These are phyloP conservation scores for Aspergillus pseudoglaucus DNA, from an alignment of 2,329 filamentous ascomycete species.

Conservation along the genomic window DNA sequence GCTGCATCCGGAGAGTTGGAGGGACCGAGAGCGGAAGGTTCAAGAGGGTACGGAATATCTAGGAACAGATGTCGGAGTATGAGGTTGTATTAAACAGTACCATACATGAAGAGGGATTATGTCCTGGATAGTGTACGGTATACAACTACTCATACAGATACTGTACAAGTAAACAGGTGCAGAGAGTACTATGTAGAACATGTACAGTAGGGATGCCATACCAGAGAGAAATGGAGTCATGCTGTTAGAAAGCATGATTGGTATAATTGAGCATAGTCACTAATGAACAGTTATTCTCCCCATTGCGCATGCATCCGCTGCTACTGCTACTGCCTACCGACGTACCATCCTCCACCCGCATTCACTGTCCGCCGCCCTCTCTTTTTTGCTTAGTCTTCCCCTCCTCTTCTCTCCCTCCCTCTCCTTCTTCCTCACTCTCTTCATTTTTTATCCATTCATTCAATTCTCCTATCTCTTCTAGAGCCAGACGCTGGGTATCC, in stretches of 20 bases:
- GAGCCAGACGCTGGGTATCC: constrained; percentile 16
- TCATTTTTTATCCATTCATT: not conserved
- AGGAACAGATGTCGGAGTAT: not conserved
- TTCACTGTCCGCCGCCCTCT: not conserved
- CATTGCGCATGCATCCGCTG: not conserved
- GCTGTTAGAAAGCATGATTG: constrained; percentile 7
- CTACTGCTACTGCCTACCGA: not conserved
- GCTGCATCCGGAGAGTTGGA: too few relatives aligned
- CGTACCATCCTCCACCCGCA: not conserved
- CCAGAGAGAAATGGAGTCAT: not conserved
- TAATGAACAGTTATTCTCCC: not conserved
- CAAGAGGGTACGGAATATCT: not conserved
- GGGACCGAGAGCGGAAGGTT: too few relatives aligned
- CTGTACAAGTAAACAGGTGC: too few relatives aligned
- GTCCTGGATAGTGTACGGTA: too few relatives aligned
- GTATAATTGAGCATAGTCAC: constrained; percentile 20
- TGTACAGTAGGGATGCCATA: too few relatives aligned
- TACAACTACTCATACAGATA: too few relatives aligned
- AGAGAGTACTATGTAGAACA: too few relatives aligned
- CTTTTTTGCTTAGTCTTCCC: constrained; percentile 9
- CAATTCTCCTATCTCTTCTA: constrained; percentile 3
- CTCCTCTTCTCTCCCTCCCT: constrained; percentile 9
- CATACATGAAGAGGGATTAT: too few relatives aligned
- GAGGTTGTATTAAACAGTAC: too few relatives aligned
- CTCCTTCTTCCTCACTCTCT: constrained; percentile 6